phyloP scores from a whole-genome alignment of 2,329 filamentous ascomycete species.

The Hypoxylon sp. region DNA sequence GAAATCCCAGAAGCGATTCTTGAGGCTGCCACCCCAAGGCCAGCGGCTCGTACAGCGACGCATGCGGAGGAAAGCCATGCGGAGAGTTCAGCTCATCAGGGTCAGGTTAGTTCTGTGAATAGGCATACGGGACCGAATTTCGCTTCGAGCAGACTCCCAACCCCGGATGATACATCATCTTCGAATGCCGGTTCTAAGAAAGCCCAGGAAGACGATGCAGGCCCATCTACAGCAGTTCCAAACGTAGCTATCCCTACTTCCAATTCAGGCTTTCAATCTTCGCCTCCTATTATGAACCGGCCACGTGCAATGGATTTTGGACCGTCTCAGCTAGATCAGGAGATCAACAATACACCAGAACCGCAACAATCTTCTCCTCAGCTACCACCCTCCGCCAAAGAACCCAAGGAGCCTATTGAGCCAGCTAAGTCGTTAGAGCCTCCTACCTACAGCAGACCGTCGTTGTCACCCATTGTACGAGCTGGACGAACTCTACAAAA shows the following conservation, averaged over 20 bases:
- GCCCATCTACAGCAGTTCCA: constrained; percentile 28
- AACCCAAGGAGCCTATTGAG: constrained; percentile 38
- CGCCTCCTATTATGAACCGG: constrained; percentile 53
- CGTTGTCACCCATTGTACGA: constrained; percentile 71
- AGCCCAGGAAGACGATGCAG: constrained; percentile 47
- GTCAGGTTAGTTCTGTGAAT: constrained; percentile 50
- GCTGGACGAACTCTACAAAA: constrained; percentile 70
- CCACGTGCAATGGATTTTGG: constrained; percentile 48
- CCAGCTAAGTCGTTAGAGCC: constrained; percentile 46
- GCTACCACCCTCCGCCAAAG: constrained; percentile 41
- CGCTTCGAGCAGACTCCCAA: constrained; percentile 63
- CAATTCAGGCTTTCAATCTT: constrained; percentile 54
- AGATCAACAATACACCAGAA: constrained; percentile 45
- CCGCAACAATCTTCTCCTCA: constrained; percentile 45
- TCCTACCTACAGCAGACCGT: constrained; percentile 46
- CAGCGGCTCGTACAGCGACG: constrained; percentile 41
- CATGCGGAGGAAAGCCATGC: constrained; percentile 26
- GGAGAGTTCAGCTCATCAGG: constrained; percentile 29
- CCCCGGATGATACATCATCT: constrained; percentile 65
- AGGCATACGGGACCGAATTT: constrained; percentile 57
- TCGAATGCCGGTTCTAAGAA: constrained; percentile 56
- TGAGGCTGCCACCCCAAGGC: constrained; percentile 63
- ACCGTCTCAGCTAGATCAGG: constrained; percentile 45
- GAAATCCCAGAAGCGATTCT: constrained; percentile 68
- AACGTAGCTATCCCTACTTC: constrained; percentile 33